phyloP scores from a whole-genome alignment of 768 basidiomycete species.

The Leccinum uliginosum region DNA sequence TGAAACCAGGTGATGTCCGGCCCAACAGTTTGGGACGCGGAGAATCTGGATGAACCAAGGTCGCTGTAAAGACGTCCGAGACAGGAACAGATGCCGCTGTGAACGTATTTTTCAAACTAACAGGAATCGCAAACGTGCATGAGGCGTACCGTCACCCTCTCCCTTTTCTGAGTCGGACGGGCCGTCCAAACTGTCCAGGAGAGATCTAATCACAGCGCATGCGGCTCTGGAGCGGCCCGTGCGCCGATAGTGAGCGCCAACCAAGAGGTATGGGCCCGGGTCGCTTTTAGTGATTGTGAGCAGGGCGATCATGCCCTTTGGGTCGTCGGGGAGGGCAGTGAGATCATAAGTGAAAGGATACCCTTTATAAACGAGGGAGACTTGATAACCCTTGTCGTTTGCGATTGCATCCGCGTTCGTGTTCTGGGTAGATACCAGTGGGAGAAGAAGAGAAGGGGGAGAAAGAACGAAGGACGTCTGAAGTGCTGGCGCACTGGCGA shows the following conservation, averaged over 20 bases:
- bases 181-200: constrained; percentile 15
- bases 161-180: constrained; percentile 13
- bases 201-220: constrained; percentile 24
- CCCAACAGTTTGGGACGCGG: constrained; percentile 8
- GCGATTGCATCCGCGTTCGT: neutral
- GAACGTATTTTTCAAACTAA: constrained; percentile 15
- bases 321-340: constrained; percentile 28
- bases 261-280: constrained; percentile 29
- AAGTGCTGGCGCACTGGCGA: constrained; percentile 5
- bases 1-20: constrained; percentile 6
- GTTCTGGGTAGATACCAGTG: constrained; percentile 9
- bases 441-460: constrained; percentile 11
- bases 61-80: constrained; percentile 7
- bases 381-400: constrained; percentile 10
- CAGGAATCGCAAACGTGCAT: constrained; percentile 7
- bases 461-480: constrained; percentile 10
- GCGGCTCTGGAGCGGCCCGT: constrained; percentile 31
- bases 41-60: constrained; percentile 6
- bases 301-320: constrained; percentile 23
- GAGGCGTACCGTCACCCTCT: constrained; percentile 24
- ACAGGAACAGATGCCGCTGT: constrained; percentile 8
- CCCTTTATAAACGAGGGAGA: constrained; percentile 26
- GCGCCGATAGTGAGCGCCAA: constrained; percentile 31
- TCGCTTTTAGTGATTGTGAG: constrained; percentile 27
- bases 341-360: constrained; percentile 28